A percentile compares a stretch with the other conserved stretches of the same genome.
These are phyloP conservation scores for Xylaria sp. DNA, from an alignment of 2,329 filamentous ascomycete species.

Conservation along the genomic window DNA sequence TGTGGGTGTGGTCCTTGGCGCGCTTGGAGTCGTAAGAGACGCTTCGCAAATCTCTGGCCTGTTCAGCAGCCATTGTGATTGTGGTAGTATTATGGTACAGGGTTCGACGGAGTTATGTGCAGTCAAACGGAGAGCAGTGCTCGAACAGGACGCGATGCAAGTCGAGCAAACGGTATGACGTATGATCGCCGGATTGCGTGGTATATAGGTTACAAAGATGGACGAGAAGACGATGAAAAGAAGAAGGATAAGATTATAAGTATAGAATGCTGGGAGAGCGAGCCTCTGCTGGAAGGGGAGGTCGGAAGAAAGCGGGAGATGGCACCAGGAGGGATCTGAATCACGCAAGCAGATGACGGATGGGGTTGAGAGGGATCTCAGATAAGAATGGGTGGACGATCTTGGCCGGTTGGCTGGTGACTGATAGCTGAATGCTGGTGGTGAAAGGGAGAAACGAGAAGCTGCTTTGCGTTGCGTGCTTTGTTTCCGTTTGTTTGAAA, in stretches of 20 bases:
- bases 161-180: not conserved
- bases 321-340: conserved; percentile 17
- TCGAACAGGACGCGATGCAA: not conserved
- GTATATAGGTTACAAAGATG: conserved; percentile 5
- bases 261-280: not conserved
- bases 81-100: not conserved
- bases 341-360: no score
- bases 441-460: conserved; percentile 10
- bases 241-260: conserved; percentile 5
- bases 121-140: not conserved
- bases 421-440: conserved; percentile 9
- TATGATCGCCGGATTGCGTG: not conserved
- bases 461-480: conserved; percentile 16
- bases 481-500: conserved; percentile 18
- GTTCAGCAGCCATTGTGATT: conserved; percentile 29
- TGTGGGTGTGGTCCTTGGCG: conserved; percentile 37
- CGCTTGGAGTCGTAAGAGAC: conserved; percentile 40
- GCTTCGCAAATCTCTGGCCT: conserved; percentile 40
- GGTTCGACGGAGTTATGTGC: not conserved
- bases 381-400: conserved; percentile 15
- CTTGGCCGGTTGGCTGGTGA: conserved; percentile 20
- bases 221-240: not conserved
- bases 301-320: conserved; percentile 19
- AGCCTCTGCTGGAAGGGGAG: conserved; percentile 14
- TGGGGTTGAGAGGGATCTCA: no score